These are phyloP conservation scores for Trichosanthes truncata DNA, from an alignment of 306 rosid genomes.

Conservation along the genomic window DNA sequence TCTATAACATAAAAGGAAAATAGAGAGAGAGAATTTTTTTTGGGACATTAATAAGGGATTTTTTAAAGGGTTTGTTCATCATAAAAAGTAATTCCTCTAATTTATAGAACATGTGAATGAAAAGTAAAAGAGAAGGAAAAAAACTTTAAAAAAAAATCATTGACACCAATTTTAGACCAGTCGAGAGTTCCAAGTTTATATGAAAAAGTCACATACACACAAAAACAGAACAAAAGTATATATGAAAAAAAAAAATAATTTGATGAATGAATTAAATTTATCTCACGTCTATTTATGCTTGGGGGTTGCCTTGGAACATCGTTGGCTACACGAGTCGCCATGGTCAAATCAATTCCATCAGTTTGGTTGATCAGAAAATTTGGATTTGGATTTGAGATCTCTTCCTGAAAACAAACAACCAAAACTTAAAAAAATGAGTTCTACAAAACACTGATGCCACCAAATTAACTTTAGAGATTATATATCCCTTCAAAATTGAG, in stretches of 20 bases:
- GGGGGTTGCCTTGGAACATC: slow-evolving; percentile 66
- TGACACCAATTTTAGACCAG: background rate
- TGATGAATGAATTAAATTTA: background rate
- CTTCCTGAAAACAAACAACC: slow-evolving; percentile 42
- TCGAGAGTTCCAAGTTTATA: background rate
- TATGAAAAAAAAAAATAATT: background rate
- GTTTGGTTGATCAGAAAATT: slow-evolving; percentile 55
- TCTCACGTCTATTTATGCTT: slow-evolving; percentile 65
- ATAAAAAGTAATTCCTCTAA: background rate
- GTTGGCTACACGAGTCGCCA: slow-evolving; percentile 46
- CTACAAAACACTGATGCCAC: background rate
- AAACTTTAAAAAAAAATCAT: background rate
- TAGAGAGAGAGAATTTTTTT: background rate
- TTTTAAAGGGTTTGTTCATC: background rate
- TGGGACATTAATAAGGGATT: background rate
- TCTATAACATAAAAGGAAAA: background rate
- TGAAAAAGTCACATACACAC: background rate
- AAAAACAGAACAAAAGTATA: background rate
- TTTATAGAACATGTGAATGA: background rate
- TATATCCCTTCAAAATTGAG: background rate
- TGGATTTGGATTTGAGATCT: slow-evolving; percentile 54
- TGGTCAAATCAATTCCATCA: slow-evolving; percentile 34
- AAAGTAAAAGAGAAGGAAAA: background rate
- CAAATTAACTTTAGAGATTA: background rate
- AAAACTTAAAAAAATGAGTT: background rate